phyloP scores from a whole-genome alignment of 768 basidiomycete species.

The Calocera cornea region DNA sequence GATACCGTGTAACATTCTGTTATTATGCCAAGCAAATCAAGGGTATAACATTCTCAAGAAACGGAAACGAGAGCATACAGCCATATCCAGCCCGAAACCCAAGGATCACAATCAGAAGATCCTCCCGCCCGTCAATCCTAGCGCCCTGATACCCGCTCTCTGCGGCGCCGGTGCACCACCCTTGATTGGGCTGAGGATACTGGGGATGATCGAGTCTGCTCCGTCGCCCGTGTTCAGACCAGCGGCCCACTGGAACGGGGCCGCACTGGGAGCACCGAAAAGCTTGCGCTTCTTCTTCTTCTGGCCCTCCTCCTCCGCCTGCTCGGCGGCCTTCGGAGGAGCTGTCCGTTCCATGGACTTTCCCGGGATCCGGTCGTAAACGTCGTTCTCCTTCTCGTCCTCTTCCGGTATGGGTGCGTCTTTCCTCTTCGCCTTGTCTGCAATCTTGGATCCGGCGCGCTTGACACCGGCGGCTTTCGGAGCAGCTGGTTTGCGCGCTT shows the following conservation, averaged over 20 bases:
- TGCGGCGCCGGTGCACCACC: not conserved
- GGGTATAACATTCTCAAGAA: no score
- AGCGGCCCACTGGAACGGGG: slow-evolving; percentile 1
- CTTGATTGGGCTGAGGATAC: not conserved
- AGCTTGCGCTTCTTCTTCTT: slow-evolving; percentile 1
- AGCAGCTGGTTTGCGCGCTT: not conserved
- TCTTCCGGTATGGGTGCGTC: not conserved
- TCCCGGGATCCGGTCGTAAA: not conserved
- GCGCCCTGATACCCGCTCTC: not conserved
- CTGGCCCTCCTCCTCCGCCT: not conserved
- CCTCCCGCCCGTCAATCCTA: not conserved
- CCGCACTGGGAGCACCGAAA: not conserved
- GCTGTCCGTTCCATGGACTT: no score
- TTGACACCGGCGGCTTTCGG: not conserved
- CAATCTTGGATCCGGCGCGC: not conserved
- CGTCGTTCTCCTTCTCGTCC: slow-evolving; percentile 1
- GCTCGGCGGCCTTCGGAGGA: not conserved
- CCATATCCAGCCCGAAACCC: no score
- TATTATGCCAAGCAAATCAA: no score
- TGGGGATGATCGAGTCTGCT: not conserved
- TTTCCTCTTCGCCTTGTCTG: not conserved
- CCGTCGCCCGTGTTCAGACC: slow-evolving; percentile 2
- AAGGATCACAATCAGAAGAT: not conserved
- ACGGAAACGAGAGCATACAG: no score
- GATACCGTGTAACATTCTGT: no score